A percentile compares a stretch with the other conserved stretches of the same genome.
These are phyloP conservation scores for Pelargonium fulgidum DNA, from an alignment of 441 rosid genomes.

Conservation along the genomic window DNA sequence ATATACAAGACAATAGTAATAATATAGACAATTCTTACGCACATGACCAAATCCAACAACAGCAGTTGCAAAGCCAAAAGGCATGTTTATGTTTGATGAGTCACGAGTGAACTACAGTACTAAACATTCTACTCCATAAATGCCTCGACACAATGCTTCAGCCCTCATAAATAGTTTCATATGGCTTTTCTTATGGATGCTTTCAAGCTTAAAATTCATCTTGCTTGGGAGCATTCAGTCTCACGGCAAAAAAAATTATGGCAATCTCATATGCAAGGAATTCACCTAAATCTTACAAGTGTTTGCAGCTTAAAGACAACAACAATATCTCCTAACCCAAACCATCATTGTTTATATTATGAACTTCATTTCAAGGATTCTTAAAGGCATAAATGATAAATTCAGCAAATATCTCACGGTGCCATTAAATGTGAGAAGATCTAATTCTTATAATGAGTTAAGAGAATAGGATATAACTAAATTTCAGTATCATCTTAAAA, in stretches of 20 bases:
- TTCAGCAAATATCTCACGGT: background rate
- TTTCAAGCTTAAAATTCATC: background rate
- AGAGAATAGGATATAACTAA: too few species aligned
- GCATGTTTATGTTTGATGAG: too few species aligned
- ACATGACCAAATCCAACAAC: background rate
- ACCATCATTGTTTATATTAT: background rate
- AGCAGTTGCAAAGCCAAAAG: too few species aligned
- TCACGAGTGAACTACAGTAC: too few species aligned
- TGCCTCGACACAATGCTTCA: background rate
- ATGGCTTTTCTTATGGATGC: background rate
- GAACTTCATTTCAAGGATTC: background rate
- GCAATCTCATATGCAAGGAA: background rate
- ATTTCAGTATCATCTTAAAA: background rate
- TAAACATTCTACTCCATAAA: too few species aligned
- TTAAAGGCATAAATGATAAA: background rate
- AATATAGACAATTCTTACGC: conserved; percentile 32
- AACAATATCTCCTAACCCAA: background rate
- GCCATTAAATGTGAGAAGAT: background rate
- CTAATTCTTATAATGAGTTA: too few species aligned
- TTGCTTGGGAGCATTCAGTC: background rate
- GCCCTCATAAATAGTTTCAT: background rate
- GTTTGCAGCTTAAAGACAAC: background rate
- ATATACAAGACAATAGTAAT: conserved; percentile 28
- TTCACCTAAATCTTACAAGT: background rate
- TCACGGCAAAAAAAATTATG: background rate